Evolutionary conservation across 495 filamentous ascomycete genomes (phyloP).

Genomic region (Viridothelium virens): DNA sequence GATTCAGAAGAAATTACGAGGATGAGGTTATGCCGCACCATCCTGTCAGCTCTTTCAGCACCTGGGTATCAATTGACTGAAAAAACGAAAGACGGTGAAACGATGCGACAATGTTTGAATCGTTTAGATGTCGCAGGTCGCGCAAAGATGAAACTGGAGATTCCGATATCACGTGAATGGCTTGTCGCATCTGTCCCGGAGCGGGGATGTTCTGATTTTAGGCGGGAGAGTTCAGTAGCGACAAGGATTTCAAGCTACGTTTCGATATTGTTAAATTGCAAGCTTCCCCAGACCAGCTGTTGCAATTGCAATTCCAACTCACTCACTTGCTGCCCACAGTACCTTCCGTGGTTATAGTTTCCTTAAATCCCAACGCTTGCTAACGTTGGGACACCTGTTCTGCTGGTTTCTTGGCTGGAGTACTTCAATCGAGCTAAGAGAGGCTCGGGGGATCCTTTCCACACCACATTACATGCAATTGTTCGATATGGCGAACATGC

Average conservation of each 20-base stretch:
- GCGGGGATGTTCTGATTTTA: neutral
- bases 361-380: too few species aligned
- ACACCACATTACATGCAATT: conserved; percentile 8
- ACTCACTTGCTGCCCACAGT: neutral
- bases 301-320: neutral
- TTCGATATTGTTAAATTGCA: conserved; percentile 1
- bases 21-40: neutral
- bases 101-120: neutral
- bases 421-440: neutral
- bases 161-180: conserved; percentile 13
- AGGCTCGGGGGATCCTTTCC: neutral
- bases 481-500: conserved; percentile 48
- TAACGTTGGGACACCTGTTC: neutral
- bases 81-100: conserved; percentile 2
- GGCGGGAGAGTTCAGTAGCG: neutral
- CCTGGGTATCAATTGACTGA: neutral
- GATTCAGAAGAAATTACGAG: neutral
- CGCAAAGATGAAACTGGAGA: conserved; percentile 7
- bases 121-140: neutral
- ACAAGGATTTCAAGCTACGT: neutral
- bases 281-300: too few species aligned
- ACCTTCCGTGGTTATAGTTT: neutral
- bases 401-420: neutral
- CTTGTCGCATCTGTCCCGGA: neutral
- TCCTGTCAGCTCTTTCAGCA: conserved; percentile 29